Evolutionary conservation across 2,329 filamentous ascomycete species (phyloP), one percentile per base, ranked within the genome.

Genomic region (Ilyonectria destructans): DNA sequence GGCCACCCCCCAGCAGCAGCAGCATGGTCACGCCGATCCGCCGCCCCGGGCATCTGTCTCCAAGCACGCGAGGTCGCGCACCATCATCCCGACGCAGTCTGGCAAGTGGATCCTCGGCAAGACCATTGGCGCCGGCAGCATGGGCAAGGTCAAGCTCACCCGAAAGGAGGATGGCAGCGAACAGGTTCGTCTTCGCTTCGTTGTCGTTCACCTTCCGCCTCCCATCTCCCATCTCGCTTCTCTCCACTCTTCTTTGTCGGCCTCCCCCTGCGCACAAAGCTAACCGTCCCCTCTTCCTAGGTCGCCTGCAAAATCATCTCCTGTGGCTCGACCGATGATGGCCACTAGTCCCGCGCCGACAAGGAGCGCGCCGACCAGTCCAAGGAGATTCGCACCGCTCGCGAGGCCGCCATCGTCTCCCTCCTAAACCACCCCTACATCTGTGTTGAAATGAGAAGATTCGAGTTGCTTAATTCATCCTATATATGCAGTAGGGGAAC

Each of bases 261-360:
- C 54, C 46, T 58, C 51, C 12, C 35, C 37, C 35, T 64, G 62
- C 52, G 59, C 54, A 60, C 49, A 37, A 61, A 55, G 46, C 74
- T 76, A 67, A 77, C 58, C 26, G 19, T 46, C 51, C n/a, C 35
- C 37, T 59, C 29, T 58, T 58, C 33, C 45, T 33, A 75, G 94
- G 95, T 97, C 69, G 96, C 96, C 40, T 95, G 97, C 81, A 98
- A 99, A 83, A 98, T 99, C 75, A 95, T 99, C 52, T 96, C 96
- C 26, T 89, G 96, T 76, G 93, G 94, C 72, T 95, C 94, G 56
- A 93, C 92, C 69, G 95, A 97, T 79, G 95, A 98, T 75, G 91
- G 94, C 62, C 93, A 91, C 70, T 89, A 89, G 73, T 90, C 84
- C 77, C 87, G 86, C 68, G 90, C 89, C 69, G 90, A 98, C 75